phyloP scores from a whole-genome alignment of 2,329 filamentous ascomycete species.

The Pyrenophora seminiperda region DNA sequence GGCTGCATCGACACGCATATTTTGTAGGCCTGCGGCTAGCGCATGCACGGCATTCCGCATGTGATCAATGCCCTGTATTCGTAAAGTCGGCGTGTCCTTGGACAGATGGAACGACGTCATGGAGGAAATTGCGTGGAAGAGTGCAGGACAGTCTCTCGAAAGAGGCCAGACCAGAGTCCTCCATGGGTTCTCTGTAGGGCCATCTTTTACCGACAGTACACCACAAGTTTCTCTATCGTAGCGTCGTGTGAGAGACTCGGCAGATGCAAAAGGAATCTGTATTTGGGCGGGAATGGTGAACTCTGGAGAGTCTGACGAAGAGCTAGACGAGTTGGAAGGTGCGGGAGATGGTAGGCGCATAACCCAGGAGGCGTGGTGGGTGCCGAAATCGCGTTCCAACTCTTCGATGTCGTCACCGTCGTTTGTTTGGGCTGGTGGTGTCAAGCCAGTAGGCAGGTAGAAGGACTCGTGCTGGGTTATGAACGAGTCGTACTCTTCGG shows the following conservation, averaged over 20 bases:
- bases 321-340: conserved; percentile 43
- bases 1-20: conserved; percentile 68
- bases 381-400: conserved; percentile 52
- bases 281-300: conserved; percentile 51
- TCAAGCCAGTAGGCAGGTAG: conserved; percentile 39
- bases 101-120: conserved; percentile 72
- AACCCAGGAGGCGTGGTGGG: conserved; percentile 43
- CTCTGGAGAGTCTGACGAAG: conserved; percentile 34
- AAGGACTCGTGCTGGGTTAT: conserved; percentile 44
- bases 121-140: conserved; percentile 71
- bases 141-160: conserved; percentile 65
- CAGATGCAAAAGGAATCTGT: conserved; percentile 57
- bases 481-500: conserved; percentile 45
- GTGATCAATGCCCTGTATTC: conserved; percentile 69
- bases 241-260: conserved; percentile 66
- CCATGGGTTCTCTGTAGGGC: conserved; percentile 72
- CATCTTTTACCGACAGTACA: conserved; percentile 73
- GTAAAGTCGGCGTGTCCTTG: conserved; percentile 61
- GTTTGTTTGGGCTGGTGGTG: conserved; percentile 42
- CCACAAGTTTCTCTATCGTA: conserved; percentile 72
- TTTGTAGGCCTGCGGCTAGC: conserved; percentile 64
- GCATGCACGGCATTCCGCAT: conserved; percentile 68
- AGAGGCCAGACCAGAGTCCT: conserved; percentile 72
- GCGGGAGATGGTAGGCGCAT: conserved; percentile 47
- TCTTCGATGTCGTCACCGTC: conserved; percentile 59